Conservation (phyloP, 176 grass and related monocot genomes). For the Urochloa ruziziensis region DNA sequence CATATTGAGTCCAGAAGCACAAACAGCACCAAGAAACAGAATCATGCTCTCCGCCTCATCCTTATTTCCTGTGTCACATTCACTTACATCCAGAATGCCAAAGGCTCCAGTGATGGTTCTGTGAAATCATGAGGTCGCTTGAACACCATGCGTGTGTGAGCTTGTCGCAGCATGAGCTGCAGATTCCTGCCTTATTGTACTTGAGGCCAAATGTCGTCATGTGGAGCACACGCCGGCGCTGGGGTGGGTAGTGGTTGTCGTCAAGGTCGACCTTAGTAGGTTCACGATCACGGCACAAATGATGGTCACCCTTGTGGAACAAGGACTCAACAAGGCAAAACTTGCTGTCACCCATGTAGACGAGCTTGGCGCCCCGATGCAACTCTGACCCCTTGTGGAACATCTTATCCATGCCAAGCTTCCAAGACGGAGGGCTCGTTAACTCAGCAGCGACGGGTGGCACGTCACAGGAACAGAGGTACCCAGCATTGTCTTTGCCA, state of each 20-base stretch:
- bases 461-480: slow-evolving; percentile 4
- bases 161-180: neutral
- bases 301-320: neutral
- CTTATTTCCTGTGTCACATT: no score
- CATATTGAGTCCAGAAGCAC: no score
- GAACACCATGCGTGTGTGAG: neutral
- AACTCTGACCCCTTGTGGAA: neutral
- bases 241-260: neutral
- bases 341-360: slow-evolving; percentile 13
- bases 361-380: neutral
- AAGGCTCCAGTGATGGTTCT: neutral
- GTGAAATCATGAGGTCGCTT: neutral
- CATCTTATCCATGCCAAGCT: neutral
- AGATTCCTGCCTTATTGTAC: neutral
- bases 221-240: neutral
- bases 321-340: neutral
- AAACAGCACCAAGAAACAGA: no score
- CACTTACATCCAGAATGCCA: slow-evolving; percentile 12
- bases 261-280: no score
- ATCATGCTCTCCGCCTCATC: no score
- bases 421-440: neutral
- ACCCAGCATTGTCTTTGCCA: neutral
- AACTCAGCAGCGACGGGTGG: neutral
- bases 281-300: neutral
- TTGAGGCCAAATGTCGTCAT: neutral